Evolutionary conservation across 306 rosid species (phyloP).

Genomic region (Cucurbita pepo): DNA sequence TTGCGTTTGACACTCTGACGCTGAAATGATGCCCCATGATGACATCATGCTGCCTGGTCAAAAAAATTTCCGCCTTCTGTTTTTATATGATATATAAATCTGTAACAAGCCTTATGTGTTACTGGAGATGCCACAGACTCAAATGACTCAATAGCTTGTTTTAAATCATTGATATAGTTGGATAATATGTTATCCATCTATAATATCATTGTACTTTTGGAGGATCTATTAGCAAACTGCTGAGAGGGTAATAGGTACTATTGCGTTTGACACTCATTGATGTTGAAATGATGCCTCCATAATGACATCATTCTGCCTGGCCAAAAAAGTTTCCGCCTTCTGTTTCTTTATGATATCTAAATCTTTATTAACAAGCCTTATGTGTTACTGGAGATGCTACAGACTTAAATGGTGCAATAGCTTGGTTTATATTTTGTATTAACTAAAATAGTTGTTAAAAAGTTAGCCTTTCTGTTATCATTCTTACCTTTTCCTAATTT

Average conservation of each 20-base stretch:
- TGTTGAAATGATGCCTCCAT: background rate
- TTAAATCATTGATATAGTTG: background rate
- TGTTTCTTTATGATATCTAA: background rate
- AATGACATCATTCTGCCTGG: background rate
- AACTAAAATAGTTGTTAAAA: background rate
- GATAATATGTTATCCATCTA: background rate
- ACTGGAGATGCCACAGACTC: too few species aligned
- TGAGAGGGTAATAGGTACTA: background rate
- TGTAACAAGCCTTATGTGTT: too few species aligned
- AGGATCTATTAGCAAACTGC: background rate
- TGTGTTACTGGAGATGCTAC: background rate
- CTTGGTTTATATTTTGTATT: background rate
- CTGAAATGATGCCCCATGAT: too few species aligned
- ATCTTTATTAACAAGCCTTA: background rate
- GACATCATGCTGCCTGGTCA: too few species aligned
- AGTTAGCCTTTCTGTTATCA: constrained; percentile 13
- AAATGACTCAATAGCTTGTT: too few species aligned
- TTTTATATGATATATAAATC: too few species aligned
- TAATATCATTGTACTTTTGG: background rate
- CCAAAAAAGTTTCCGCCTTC: background rate
- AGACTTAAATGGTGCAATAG: background rate
- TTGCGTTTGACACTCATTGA: background rate
- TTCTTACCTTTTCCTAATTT: constrained; percentile 15
- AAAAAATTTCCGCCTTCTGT: too few species aligned
- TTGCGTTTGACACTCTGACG: background rate